These are phyloP conservation scores for Psilocybe tampanensis DNA, from an alignment of 768 basidiomycete genomes.

Conservation along the genomic window DNA sequence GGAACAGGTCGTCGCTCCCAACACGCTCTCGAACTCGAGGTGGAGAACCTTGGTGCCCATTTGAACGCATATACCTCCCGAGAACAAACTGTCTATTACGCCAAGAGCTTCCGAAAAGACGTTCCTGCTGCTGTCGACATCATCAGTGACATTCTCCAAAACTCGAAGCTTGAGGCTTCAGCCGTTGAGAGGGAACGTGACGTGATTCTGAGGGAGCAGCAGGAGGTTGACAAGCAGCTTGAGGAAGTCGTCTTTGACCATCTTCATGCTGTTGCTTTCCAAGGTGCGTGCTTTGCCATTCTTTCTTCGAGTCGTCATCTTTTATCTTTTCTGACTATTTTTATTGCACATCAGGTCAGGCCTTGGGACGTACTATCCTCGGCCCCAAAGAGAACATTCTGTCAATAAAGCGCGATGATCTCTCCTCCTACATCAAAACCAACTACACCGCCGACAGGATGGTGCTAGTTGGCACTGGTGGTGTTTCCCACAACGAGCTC, in stretches of 20 bases:
- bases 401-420: conserved; percentile 91
- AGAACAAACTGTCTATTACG: conserved; percentile 99
- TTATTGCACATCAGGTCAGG: conserved; percentile 62
- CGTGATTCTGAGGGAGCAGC: conserved; percentile 95
- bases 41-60: conserved; percentile 97
- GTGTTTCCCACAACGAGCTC: conserved; percentile 88
- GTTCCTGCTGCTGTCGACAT: conserved; percentile 91
- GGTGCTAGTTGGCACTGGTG: conserved; percentile 97
- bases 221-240: conserved; percentile 98
- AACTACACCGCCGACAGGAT: conserved; percentile 99
- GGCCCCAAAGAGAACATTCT: conserved; percentile 96
- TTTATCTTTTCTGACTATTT: not conserved
- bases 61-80: conserved; percentile 98
- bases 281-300: conserved; percentile 56
- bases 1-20: conserved; percentile 90
- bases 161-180: conserved; percentile 84
- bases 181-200: conserved; percentile 96
- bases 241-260: conserved; percentile 99
- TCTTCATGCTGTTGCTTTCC: conserved; percentile 94
- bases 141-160: conserved; percentile 97
- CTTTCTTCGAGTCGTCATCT: conserved; percentile 1
- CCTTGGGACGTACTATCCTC: conserved; percentile 95
- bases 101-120: conserved; percentile 97
- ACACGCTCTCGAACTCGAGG: conserved; percentile 91
- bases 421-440: conserved; percentile 89